These are phyloP conservation scores for Cladosporium oxysporum DNA, from an alignment of 2,329 filamentous ascomycete genomes.

Conservation along the genomic window DNA sequence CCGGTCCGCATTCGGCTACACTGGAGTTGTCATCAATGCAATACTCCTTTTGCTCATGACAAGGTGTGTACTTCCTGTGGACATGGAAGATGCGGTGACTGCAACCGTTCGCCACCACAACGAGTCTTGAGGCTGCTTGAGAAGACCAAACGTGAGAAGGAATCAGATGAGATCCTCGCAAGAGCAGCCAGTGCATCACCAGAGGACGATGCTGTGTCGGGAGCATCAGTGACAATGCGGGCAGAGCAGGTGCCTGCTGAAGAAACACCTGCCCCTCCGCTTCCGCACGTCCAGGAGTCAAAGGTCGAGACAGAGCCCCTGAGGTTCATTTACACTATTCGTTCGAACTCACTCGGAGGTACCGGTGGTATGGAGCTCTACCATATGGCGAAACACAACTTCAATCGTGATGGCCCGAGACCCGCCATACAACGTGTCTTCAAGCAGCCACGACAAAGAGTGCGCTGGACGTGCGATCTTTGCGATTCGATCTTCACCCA, in stretches of 20 bases:
- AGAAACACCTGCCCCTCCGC: background rate
- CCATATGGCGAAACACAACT: background rate
- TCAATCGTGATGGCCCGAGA: slow-evolving; percentile 29
- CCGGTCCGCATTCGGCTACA: slow-evolving; percentile 76
- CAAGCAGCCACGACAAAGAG: slow-evolving; percentile 47
- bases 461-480: slow-evolving; percentile 58
- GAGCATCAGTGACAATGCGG: background rate
- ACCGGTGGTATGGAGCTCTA: slow-evolving; percentile 18
- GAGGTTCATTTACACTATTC: slow-evolving; percentile 16
- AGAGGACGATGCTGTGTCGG: background rate
- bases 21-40: slow-evolving; percentile 79
- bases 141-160: slow-evolving; percentile 49
- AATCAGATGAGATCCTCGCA: slow-evolving; percentile 20
- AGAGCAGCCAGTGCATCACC: slow-evolving; percentile 10
- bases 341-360: background rate
- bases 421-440: slow-evolving; percentile 40
- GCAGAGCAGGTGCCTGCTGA: background rate
- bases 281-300: background rate
- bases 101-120: slow-evolving; percentile 71
- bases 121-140: slow-evolving; percentile 59
- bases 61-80: slow-evolving; percentile 76
- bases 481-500: slow-evolving; percentile 63
- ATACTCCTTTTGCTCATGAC: slow-evolving; percentile 69
- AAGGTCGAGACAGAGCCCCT: background rate
- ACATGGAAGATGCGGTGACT: slow-evolving; percentile 79